phyloP scores from a whole-genome alignment of 441 rosid species.

The Populus hybrid region DNA sequence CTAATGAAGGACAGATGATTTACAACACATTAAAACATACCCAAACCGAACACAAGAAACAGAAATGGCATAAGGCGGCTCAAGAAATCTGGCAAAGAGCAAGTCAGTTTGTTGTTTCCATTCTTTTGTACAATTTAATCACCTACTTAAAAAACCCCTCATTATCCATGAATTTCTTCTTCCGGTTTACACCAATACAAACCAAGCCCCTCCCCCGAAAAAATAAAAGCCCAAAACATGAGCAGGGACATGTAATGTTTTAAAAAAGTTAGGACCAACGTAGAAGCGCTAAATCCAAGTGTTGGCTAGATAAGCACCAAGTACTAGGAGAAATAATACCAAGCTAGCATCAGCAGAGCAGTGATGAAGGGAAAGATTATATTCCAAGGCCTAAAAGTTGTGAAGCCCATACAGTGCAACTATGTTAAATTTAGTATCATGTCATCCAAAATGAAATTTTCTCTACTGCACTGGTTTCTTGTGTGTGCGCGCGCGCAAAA shows the following conservation, averaged over 20 bases:
- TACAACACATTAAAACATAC: not conserved
- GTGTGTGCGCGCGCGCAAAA: not conserved
- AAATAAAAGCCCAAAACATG: not conserved
- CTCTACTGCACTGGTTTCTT: not conserved
- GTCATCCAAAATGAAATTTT: not conserved
- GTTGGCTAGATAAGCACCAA: not conserved
- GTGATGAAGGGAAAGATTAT: not conserved
- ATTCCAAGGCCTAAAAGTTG: not conserved
- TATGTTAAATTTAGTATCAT: not conserved
- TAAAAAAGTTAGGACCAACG: not conserved
- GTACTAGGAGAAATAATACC: not conserved
- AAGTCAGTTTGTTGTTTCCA: not conserved
- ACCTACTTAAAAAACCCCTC: not conserved
- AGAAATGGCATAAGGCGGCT: not conserved
- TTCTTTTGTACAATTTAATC: not conserved
- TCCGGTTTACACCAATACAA: not conserved
- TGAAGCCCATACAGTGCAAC: not conserved
- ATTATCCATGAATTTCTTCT: not conserved
- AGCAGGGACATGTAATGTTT: not conserved
- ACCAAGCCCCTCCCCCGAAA: not conserved
- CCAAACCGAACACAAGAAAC: not conserved
- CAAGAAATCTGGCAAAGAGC: not conserved
- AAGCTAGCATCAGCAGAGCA: not conserved
- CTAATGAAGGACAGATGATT: not conserved
- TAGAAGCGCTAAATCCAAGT: not conserved